These are phyloP conservation scores for Diplodia sapinea DNA, from an alignment of 2,329 filamentous ascomycete species.

Conservation along the genomic window DNA sequence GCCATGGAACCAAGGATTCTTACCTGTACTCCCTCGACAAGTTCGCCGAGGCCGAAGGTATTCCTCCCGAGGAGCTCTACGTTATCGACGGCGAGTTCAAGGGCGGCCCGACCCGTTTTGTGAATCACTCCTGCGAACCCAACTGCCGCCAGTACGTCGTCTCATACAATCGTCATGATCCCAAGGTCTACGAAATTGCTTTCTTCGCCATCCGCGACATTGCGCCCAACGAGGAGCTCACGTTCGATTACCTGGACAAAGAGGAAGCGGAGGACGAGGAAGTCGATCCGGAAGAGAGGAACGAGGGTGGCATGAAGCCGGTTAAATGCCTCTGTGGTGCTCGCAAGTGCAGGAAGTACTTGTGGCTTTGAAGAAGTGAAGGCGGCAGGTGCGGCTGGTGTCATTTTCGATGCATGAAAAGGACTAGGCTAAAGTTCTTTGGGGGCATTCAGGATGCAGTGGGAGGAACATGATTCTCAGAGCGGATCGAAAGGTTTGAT, in stretches of 20 bases:
- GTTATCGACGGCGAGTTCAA: conserved; percentile 72
- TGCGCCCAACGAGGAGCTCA: conserved; percentile 69
- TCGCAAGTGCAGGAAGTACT: conserved; percentile 68
- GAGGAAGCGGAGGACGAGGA: conserved; percentile 40
- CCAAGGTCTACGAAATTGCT: conserved; percentile 75
- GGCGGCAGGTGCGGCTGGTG: neutral
- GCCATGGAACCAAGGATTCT: conserved; percentile 65
- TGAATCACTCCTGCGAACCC: conserved; percentile 82
- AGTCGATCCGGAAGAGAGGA: conserved; percentile 58
- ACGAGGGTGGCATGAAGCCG: conserved; percentile 44
- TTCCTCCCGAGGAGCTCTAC: conserved; percentile 51
- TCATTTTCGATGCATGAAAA: neutral
- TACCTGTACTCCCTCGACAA: conserved; percentile 86
- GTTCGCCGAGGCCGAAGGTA: conserved; percentile 67
- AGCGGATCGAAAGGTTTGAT: neutral
- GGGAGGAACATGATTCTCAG: neutral
- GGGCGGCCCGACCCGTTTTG: conserved; percentile 79
- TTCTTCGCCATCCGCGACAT: conserved; percentile 76
- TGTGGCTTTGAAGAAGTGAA: conserved; percentile 60
- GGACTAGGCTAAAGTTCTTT: neutral
- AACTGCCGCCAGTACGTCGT: conserved; percentile 81
- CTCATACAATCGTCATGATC: conserved; percentile 76
- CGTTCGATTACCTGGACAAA: conserved; percentile 79
- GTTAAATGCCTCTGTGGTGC: conserved; percentile 63
- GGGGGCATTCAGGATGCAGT: neutral